Base-by-base conservation (phyloP, 148 eudicot species). In the Cornus kousa region DNA sequence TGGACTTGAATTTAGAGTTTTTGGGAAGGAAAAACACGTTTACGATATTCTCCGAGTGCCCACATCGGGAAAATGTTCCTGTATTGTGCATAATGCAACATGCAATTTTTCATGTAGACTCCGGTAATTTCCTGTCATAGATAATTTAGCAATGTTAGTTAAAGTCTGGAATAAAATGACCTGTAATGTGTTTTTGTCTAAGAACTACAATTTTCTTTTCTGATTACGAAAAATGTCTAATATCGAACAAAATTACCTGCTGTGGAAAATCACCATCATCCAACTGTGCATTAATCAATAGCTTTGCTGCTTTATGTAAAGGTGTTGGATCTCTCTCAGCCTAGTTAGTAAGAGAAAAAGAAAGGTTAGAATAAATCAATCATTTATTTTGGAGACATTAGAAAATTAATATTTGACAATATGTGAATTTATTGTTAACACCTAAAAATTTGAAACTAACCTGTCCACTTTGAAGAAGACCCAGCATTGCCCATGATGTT, bases 41-140 rank as follows among this genome's bases (percentile, higher is more conserved):
- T 88, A 43, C 87, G 88, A 67, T 88, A 88, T 68, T 83, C 90
- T 77, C 85, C 85, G 9, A 88, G 82, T 13, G 90, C 90, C 91
- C 91, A 86, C 73, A 86, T 40, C 8, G 91, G 85, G 71, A 86
- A 88, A 13, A 88, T 88, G 79, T 86, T 88, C 60, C 89, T 86
- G 77, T 88, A 86, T 55, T 80, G 81, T 62, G 89, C 86, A 53
- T 86, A 88, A 68, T 88, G 91, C 31, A 88, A 32, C 87, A 88
- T 88, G 39, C 89, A 88, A 24, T 86, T 88, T 84, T 88, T 88
- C 87, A 84, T 84, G 83, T 78, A 86, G 9, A 84, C 87, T 68
- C 89, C 91, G 19, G 87, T 84, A 20, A 86, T 82, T 77, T 88
- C 91, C 91, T 88, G 85, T 55, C 5, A 73, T 22, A 28, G 6